Evolutionary conservation across 2,329 filamentous ascomycete genomes (phyloP), one percentile per base, ranked within the genome.

Genomic region (Penicillium sp.): DNA sequence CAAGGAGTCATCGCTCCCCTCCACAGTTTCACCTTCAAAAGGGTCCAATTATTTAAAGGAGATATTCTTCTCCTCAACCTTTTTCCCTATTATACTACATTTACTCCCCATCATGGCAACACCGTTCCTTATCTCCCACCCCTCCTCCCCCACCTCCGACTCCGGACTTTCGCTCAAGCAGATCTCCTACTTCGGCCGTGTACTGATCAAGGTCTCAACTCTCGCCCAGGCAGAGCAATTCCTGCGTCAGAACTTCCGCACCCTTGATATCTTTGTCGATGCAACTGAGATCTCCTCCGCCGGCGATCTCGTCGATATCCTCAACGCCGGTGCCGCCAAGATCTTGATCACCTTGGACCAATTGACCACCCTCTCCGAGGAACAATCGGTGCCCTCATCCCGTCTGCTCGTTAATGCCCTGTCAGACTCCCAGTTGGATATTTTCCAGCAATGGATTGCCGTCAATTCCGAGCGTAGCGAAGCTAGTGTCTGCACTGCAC

Each of bases 261-360:
- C 75, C 9, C 81, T 84, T 50, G 73, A 80, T 62, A 83, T 89
- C 61, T 91, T 89, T 71, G 83, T 96, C 62, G 90, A 96, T 66
- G 91, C 87, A 48, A 88, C 89, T 5, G 76, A 77, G 22, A 80
- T 97, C 37, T 73, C 83, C 31, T 85, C 86, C 11, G 78, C 80
- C 53, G 88, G 91, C 62, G 88, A 95, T 61, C 80, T 97, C 35
- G 77, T 93, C 51, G 83, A 88, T 44, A 81, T 97, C 35, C 84
- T 99, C 53, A 90, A 99, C 72, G 84, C 86, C 61, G 94, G 94
- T 57, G 91, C 91, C 7, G 84, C 86, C 50, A 94, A 88, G 71
- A 88, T 94, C 59, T 94, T 97, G 72, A 89, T 96, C 48, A 82
- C 83, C 17, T 82, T 86, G 45, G 81, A 86, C 54, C 88, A 91